Percentiles rank a stretch among this genome's conserved stretches.
These are phyloP conservation scores for Ganoderma sinense DNA, from an alignment of 1,284 basidiomycete genomes.

Conservation along the genomic window DNA sequence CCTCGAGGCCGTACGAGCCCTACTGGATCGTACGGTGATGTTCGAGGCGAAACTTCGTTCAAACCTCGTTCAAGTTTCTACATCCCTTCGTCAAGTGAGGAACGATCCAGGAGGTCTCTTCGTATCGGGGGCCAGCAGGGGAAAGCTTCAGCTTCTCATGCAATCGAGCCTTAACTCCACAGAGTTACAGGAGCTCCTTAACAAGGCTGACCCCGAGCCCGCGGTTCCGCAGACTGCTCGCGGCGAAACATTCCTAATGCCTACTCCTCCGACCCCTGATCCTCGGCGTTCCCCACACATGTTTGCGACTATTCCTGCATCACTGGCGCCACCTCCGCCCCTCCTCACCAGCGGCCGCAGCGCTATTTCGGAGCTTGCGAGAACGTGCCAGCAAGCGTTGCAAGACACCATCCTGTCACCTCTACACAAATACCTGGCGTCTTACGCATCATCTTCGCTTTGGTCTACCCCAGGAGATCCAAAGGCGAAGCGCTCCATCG, in stretches of 20 bases:
- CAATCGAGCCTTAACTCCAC: conserved; percentile 85
- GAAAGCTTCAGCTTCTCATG: conserved; percentile 76
- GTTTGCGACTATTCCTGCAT: conserved; percentile 30
- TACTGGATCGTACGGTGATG: conserved; percentile 67
- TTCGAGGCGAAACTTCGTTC: conserved; percentile 78
- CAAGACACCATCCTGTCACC: conserved; percentile 88
- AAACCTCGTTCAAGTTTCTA: conserved; percentile 64
- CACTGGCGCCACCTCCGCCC: conserved; percentile 39
- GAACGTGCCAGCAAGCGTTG: conserved; percentile 77
- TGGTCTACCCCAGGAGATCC: conserved; percentile 70
- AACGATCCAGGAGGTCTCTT: conserved; percentile 60
- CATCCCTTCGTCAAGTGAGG: conserved; percentile 61
- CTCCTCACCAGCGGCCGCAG: conserved; percentile 66
- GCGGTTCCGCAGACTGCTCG: conserved; percentile 31
- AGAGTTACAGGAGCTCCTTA: conserved; percentile 74
- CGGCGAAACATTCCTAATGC: conserved; percentile 35
- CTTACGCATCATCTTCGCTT: conserved; percentile 73
- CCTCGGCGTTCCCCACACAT: conserved; percentile 36
- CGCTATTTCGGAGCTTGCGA: conserved; percentile 74
- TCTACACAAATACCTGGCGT: conserved; percentile 76
- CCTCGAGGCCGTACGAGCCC: conserved; percentile 76
- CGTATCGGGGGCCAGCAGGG: conserved; percentile 69
- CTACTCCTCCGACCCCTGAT: conserved; percentile 37
- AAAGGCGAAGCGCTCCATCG: conserved; percentile 44
- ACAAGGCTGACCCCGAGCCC: conserved; percentile 55